Evolutionary conservation across 208 protist genomes (phyloP), one percentile per base, ranked within the genome.

Genomic region (Plasmodiophora brassicae): DNA sequence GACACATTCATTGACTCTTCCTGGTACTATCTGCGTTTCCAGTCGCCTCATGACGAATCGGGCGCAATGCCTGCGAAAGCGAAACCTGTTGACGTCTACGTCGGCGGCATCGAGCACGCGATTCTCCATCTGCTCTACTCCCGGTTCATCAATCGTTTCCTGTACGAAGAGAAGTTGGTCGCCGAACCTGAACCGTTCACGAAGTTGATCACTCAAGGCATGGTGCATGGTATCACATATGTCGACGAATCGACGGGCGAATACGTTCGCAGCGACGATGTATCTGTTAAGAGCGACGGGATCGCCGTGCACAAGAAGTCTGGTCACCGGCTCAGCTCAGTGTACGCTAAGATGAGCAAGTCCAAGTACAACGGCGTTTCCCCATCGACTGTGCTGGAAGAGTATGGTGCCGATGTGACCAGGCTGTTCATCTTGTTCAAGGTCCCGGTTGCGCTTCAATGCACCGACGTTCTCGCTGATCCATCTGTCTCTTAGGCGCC

Each of bases 1-100:
- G 65, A 78, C 65, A 78, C 65, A 38, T 78, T 78, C 65, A 38
- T 78, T 5, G 65, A 78, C n/a, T 78, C 65, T 78, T 78, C 65
- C 5, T 78, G 65, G 65, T 78, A 78, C 41, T 78, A 44, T 32
- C 65, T 78, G 20, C 65, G 65, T 14, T 78, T 78, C 65, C 65
- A 78, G n/a, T 14, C 10, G 32, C 32, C 32, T 14, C 41, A 44
- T 38, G 10, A 5, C 10, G 32, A n/a, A 32, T 78, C 41, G n/a
- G 5, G 20, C 65, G 65, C 10, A 36, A 32, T 8, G n/a, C 41
- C 65, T 78, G n/a, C 5, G 5, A 14, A n/a, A 38, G 32, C 41
- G 5, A 5, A 38, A 5, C 65, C 65, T 5, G 65, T 78, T 32
- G 65, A 78, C n/a, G 41, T 78, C 5, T 78, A 78, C 41, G 41